Evolutionary conservation across 148 eudicot species (phyloP), one percentile per base, ranked within the genome.

Genomic region (Heliosperma pusillum): DNA sequence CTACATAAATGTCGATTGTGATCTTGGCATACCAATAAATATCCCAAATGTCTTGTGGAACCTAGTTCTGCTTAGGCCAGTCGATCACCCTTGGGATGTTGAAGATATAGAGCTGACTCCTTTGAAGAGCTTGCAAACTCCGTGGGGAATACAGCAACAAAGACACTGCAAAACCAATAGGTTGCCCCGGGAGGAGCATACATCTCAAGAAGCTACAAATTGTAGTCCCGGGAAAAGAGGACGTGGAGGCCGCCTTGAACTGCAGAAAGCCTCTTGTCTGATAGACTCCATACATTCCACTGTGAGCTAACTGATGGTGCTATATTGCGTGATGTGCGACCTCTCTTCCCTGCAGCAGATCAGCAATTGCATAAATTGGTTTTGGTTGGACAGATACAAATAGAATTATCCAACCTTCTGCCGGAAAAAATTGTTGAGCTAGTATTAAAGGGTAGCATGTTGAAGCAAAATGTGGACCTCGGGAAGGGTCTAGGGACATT

Each of bases 1-100:
- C 47, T 78, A 72, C 66, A 78, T 77, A 60, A 45, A 73, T 11
- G 20, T 78, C 44, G 72, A 66, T 26, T 40, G 27, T 45, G 77
- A 74, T 10, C 52, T 17, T 47, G 19, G 20, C 22, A 25, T 42
- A 21, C 5, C 29, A 4, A 45, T 74, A 2, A 45, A 19, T 17
- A 27, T 74, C 24, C 70, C 77, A 5, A 64, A 64, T 47, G 60
- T 74, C 44, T 64, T 74, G 70, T 13, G 26, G 21, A 74, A 74
- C 42, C 55, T 64, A 10, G 44, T 30, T 58, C 42, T 55, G 53
- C 77, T 74, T 45, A 50, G 69, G 59, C 70, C 77, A 0, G 15
- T 47, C 0, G 70, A 74, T 7, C 27, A 16, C n/a, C 45, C 57
- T 27, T 74, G 70, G 70, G 63, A 3, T 6, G 42, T 45, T 16